Percentiles rank a stretch among this genome's conserved stretches.
phyloP scores from a whole-genome alignment of 345 rosid species.

The Populus tremula region DNA sequence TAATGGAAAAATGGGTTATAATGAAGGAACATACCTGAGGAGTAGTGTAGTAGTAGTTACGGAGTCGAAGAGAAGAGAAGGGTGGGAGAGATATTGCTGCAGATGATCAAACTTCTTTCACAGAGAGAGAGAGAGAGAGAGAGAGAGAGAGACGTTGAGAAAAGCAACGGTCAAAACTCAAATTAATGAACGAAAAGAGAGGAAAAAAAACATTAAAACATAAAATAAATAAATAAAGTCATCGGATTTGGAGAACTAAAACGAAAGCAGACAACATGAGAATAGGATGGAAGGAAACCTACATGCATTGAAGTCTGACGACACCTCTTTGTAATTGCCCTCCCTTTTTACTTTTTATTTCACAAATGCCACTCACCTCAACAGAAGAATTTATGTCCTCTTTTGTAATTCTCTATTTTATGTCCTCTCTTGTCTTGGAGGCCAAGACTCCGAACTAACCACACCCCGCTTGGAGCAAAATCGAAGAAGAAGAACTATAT shows the following conservation, averaged over 20 bases:
- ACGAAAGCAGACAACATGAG: slow-evolving; percentile 15
- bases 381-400: too few relatives aligned
- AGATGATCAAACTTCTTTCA: background rate
- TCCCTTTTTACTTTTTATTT: slow-evolving; percentile 15
- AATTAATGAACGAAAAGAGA: background rate
- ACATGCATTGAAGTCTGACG: slow-evolving; percentile 15
- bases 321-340: slow-evolving; percentile 13
- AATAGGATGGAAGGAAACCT: slow-evolving; percentile 2
- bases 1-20: background rate
- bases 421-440: too few relatives aligned
- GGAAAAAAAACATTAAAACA: slow-evolving; percentile 1
- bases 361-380: slow-evolving; percentile 25
- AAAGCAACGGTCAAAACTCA: slow-evolving; percentile 63
- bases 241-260: slow-evolving; percentile 3
- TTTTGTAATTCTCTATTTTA: too few relatives aligned
- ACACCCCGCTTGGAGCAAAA: too few relatives aligned
- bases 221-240: slow-evolving; percentile 9
- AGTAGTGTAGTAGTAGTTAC: too few relatives aligned
- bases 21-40: background rate
- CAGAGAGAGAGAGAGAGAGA: slow-evolving; percentile 1
- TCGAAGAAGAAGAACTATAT: too few relatives aligned
- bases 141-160: slow-evolving; percentile 21
- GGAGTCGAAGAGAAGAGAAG: background rate
- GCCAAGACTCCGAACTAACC: too few relatives aligned
- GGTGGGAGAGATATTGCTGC: background rate